Base-by-base conservation (phyloP, 2,329 filamentous ascomycete species). In the Penicillium decumbens region DNA sequence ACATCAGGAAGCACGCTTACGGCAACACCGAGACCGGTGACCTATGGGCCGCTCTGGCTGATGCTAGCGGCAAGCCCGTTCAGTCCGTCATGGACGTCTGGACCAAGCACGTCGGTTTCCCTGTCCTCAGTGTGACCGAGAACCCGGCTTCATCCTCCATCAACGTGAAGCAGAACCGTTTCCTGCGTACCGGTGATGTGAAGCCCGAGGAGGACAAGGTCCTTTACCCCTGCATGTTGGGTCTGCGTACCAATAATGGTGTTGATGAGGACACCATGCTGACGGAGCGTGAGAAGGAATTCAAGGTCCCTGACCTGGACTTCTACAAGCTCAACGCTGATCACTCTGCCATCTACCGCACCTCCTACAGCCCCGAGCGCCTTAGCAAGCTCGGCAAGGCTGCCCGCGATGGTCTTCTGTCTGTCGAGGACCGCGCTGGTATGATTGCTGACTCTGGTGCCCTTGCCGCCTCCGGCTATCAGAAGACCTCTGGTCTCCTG, bases 261-360 rank as follows among this genome's bases (percentile, higher is more conserved):
- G 72, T 96, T 37, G 81, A 95, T 58, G 86, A 91, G 65, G 80
- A 84, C 33, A 75, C 91, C 33, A 87, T 89, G 13, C 76, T 95
- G 35, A 76, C 75, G 55, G 77, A 83, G 56, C 85, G 92, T 33
- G 89, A 95, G 71, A 79, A 77, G 41, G 81, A 84, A 54, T 89
- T 95, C 74, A 84, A 89, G 72, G 69, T 96, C 24, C 81, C 87
- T 18, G 82, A 87, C 63, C 74, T 85, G 45, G 89, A 95, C 63
- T 96, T 97, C 74, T 97, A 87, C 83, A 97, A 97, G 79, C 77
- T 97, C 53, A 97, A 97, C 66, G 90, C 92, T 13, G 90, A 96
- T 66, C 92, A 96, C 71, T 91, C 89, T 20, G 88, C 88, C 57
- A 85, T 96, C 56, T 97, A 95, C 77, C 84, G 92, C 52, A 96